phyloP scores from a whole-genome alignment of 257 asterid species.

The Ocimum tenuiflorum region DNA sequence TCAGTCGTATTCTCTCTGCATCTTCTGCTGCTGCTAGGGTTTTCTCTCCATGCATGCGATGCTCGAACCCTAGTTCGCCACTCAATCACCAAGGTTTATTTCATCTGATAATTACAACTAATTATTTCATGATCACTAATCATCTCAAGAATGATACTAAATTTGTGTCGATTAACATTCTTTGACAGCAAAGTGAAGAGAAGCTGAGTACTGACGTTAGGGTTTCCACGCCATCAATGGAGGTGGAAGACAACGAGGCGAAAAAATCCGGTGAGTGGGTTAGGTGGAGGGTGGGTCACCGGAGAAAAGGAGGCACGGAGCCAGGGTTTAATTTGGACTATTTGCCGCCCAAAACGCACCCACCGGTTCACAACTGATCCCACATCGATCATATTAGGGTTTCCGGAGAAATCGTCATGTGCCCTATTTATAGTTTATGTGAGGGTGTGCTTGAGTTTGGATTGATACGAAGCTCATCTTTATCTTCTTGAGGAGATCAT shows the following conservation, averaged over 20 bases:
- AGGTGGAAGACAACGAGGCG: background rate
- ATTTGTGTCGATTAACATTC: background rate
- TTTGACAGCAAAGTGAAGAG: conserved; percentile 28
- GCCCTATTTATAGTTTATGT: no score
- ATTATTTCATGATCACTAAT: background rate
- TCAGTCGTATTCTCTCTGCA: conserved; percentile 23
- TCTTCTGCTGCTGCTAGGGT: conserved; percentile 33
- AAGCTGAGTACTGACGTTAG: conserved; percentile 21
- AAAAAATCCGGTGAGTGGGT: conserved; percentile 21
- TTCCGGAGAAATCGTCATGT: no score
- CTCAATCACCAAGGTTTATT: conserved; percentile 34
- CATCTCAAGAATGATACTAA: background rate
- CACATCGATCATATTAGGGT: no score
- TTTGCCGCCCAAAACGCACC: conserved; percentile 73
- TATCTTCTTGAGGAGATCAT: no score
- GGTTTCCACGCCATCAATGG: conserved; percentile 18
- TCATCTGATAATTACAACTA: background rate
- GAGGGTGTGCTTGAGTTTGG: no score
- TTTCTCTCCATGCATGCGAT: conserved; percentile 34
- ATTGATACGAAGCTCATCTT: no score
- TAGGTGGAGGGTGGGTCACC: conserved; percentile 50
- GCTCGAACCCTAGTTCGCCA: conserved; percentile 37
- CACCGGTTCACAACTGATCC: conserved; percentile 38
- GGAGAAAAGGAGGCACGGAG: conserved; percentile 39
- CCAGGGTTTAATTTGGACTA: conserved; percentile 68